phyloP scores from a whole-genome alignment of 129 eudicot species.

The Centrapalus pauciflorus region DNA sequence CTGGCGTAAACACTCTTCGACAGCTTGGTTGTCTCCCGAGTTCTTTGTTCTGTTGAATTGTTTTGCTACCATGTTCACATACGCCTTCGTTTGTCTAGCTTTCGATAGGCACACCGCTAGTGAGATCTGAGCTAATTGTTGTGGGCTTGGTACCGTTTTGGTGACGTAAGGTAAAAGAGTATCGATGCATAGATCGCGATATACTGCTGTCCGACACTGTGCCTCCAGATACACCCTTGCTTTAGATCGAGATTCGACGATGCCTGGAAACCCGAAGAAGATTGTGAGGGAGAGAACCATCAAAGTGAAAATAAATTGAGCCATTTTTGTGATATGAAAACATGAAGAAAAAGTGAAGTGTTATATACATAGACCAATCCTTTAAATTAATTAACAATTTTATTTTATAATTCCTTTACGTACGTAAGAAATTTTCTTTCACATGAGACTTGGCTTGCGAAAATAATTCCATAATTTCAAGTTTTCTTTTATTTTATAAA shows the following conservation, averaged over 20 bases:
- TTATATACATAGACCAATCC: conserved; percentile 9
- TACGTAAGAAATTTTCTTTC: conserved; percentile 24
- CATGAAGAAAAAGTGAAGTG: neutral
- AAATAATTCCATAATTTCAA: neutral
- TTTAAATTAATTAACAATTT: neutral
- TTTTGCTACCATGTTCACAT: conserved; percentile 39
- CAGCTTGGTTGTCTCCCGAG: conserved; percentile 20
- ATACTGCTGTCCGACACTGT: conserved; percentile 40
- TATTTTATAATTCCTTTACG: conserved; percentile 20
- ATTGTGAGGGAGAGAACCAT: conserved; percentile 28
- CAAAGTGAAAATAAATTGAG: conserved; percentile 14
- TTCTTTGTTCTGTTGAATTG: conserved; percentile 21
- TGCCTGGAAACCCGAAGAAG: conserved; percentile 17
- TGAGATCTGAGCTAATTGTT: conserved; percentile 54
- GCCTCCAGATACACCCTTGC: conserved; percentile 38
- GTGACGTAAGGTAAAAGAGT: conserved; percentile 31
- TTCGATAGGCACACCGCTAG: conserved; percentile 38
- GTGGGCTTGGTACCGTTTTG: conserved; percentile 28
- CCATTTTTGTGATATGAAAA: conserved; percentile 24
- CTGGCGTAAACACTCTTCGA: conserved; percentile 45
- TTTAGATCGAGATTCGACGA: conserved; percentile 28
- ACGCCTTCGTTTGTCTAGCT: conserved; percentile 44
- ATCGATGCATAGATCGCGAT: conserved; percentile 37
- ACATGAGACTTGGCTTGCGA: conserved; percentile 27
- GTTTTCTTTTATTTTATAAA: neutral